phyloP scores from a whole-genome alignment of 2,329 filamentous ascomycete species.

The Trichoderma simmonsii region DNA sequence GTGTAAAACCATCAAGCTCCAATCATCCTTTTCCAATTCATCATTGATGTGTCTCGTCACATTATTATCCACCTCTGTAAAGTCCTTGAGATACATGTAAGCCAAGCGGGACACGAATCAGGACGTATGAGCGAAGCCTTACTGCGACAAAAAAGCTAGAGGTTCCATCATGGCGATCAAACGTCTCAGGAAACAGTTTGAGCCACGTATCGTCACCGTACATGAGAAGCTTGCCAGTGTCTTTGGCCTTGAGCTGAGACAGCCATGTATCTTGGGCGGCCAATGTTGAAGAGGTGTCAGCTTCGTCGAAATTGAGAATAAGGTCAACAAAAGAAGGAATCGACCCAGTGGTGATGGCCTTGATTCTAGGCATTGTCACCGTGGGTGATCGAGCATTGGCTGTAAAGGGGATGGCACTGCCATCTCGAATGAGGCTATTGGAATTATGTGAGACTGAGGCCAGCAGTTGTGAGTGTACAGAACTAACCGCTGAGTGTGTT shows the following conservation, averaged over 20 bases:
- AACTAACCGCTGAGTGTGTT: conserved; percentile 79
- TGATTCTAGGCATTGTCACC: conserved; percentile 96
- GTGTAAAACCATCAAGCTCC: conserved; percentile 91
- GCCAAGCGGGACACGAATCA: neutral
- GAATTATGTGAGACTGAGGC: neutral
- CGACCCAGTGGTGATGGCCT: conserved; percentile 94
- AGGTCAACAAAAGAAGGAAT: conserved; percentile 98
- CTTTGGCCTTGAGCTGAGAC: conserved; percentile 78
- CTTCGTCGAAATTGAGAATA: conserved; percentile 94
- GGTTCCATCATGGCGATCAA: conserved; percentile 84
- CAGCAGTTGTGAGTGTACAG: neutral
- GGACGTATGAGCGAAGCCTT: conserved; percentile 38
- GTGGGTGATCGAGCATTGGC: conserved; percentile 95
- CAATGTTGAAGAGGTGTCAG: conserved; percentile 83
- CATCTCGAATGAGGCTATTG: conserved; percentile 73
- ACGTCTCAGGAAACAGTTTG: conserved; percentile 88
- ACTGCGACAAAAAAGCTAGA: conserved; percentile 98
- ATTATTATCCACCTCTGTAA: conserved; percentile 96
- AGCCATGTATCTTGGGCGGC: conserved; percentile 93
- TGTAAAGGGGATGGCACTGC: conserved; percentile 86
- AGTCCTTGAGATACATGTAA: conserved; percentile 61
- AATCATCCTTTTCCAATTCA: conserved; percentile 75
- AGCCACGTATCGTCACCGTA: conserved; percentile 98
- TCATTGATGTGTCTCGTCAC: conserved; percentile 83
- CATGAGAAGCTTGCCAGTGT: conserved; percentile 76